These are phyloP conservation scores for Amanita muscaria DNA, from an alignment of 768 basidiomycete species.

Conservation along the genomic window DNA sequence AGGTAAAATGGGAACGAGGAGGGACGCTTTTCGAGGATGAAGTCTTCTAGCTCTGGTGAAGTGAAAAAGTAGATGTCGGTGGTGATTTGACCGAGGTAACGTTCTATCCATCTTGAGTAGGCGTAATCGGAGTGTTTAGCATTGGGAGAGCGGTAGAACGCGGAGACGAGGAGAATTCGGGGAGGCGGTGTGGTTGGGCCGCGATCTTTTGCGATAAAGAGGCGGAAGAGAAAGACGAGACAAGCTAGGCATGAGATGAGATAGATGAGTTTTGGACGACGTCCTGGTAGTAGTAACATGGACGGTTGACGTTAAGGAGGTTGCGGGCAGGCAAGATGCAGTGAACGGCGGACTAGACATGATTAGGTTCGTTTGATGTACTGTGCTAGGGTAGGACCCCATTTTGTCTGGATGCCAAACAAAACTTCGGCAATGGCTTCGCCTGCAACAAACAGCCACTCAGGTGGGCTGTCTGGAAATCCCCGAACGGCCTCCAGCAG, in stretches of 20 bases:
- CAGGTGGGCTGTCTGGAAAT: too few relatives aligned
- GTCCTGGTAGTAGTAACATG: too few relatives aligned
- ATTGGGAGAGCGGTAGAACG: constrained; percentile 41
- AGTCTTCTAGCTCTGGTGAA: constrained; percentile 27
- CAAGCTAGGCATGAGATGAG: neutral
- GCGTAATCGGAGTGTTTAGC: constrained; percentile 41
- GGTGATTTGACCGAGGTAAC: constrained; percentile 33
- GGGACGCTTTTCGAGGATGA: constrained; percentile 24
- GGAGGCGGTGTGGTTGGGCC: neutral
- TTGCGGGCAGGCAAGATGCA: too few relatives aligned
- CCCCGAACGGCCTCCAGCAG: too few relatives aligned
- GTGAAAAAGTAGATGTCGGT: constrained; percentile 51
- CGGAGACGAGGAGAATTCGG: constrained; percentile 43
- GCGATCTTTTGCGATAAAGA: too few relatives aligned
- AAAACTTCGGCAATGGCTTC: too few relatives aligned
- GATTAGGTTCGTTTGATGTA: too few relatives aligned
- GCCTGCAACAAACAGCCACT: too few relatives aligned
- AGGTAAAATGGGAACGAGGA: constrained; percentile 26
- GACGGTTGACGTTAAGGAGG: too few relatives aligned
- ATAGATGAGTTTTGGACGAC: neutral
- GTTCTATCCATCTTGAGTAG: constrained; percentile 34
- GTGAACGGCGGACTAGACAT: too few relatives aligned
- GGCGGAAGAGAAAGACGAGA: neutral
- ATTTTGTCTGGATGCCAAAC: too few relatives aligned
- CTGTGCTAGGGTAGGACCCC: too few relatives aligned